phyloP scores from a whole-genome alignment of 257 asterid species.

The Haberlea rhodopensis region DNA sequence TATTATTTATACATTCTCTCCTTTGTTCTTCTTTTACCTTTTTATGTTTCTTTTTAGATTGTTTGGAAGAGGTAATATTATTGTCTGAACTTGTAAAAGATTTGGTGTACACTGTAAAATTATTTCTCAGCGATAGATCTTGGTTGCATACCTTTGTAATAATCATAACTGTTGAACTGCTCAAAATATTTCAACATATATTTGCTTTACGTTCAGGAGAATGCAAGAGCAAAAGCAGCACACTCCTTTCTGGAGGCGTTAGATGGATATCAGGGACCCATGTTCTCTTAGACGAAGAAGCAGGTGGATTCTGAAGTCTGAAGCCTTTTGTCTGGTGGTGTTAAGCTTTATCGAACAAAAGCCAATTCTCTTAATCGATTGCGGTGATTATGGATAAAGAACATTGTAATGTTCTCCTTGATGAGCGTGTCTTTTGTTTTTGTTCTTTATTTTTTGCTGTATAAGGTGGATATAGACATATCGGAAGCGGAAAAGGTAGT shows the following conservation, averaged over 20 bases:
- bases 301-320: conserved; percentile 10
- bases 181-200: not conserved
- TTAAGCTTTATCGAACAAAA: conserved; percentile 1
- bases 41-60: not conserved
- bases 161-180: conserved; percentile 7
- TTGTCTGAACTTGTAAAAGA: not conserved
- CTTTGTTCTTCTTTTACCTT: not conserved
- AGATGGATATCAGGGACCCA: conserved; percentile 19
- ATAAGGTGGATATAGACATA: conserved; percentile 26
- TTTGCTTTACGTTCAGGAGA: conserved; percentile 46
- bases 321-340: conserved; percentile 20
- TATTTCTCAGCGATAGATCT: not conserved
- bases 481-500: not conserved
- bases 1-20: not conserved
- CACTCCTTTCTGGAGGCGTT: conserved; percentile 53
- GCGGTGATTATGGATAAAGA: not conserved
- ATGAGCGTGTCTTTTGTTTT: not conserved
- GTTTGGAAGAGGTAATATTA: not conserved
- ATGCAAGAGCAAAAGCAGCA: conserved; percentile 69
- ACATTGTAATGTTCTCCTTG: not conserved
- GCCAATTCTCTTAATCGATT: not conserved
- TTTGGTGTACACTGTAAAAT: not conserved
- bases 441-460: conserved; percentile 8
- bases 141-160: not conserved
- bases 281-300: conserved; percentile 15